Conservation (phyloP, 345 rosid species). For the Gynandropsis gynandra region DNA sequence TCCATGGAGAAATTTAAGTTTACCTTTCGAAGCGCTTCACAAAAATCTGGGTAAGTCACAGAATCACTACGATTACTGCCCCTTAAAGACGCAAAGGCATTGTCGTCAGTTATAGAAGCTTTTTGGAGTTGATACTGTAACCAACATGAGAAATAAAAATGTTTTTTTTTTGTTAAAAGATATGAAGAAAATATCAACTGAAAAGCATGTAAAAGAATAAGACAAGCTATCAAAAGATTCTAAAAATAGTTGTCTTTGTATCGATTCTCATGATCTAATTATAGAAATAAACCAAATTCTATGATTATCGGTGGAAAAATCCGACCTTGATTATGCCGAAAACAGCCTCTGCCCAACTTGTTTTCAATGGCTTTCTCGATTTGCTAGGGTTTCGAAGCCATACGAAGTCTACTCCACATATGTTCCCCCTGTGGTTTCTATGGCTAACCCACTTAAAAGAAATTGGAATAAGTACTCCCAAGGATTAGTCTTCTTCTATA, state of each 20-base stretch:
- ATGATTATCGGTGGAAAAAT: background rate
- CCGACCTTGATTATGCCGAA: constrained; percentile 66
- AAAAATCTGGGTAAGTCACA: constrained; percentile 50
- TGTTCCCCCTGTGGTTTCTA: constrained; percentile 89
- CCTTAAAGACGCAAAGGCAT: constrained; percentile 56
- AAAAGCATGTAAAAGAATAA: constrained; percentile 4
- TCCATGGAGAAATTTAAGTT: too few relatives aligned
- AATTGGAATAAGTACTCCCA: background rate
- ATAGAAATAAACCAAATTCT: background rate
- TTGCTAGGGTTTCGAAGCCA: constrained; percentile 74
- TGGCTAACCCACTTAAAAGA: constrained; percentile 86
- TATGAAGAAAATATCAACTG: background rate
- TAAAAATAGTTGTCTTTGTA: too few relatives aligned
- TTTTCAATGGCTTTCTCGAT: constrained; percentile 45
- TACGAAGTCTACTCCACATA: constrained; percentile 96
- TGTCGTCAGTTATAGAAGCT: constrained; percentile 45
- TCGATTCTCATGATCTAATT: background rate
- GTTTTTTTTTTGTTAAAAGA: constrained; percentile 1
- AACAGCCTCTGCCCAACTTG: constrained; percentile 67
- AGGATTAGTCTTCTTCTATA: constrained; percentile 7
- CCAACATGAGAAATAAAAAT: constrained; percentile 15
- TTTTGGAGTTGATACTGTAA: constrained; percentile 56
- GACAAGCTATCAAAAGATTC: constrained; percentile 1
- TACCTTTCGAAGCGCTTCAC: constrained; percentile 68
- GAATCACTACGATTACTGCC: constrained; percentile 38